A percentile compares a stretch with the other conserved stretches of the same genome.
These are phyloP conservation scores for Entrophospora sp. DNA, from an alignment of 192 early-diverging fungal species.

Conservation along the genomic window DNA sequence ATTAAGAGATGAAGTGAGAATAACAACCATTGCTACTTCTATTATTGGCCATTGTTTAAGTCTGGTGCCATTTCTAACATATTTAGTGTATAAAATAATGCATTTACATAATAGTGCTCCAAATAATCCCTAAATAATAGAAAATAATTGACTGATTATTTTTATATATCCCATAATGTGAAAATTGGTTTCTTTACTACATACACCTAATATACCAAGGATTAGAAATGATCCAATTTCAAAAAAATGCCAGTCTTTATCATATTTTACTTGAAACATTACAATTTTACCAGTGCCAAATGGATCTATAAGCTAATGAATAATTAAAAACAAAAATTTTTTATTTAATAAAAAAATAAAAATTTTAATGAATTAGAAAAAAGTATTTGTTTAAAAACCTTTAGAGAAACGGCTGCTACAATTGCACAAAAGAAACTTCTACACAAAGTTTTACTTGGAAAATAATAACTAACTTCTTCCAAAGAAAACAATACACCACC, in stretches of 20 bases:
- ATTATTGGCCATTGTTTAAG: constrained; percentile 54
- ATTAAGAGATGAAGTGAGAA: constrained; percentile 54
- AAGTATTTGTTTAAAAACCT: constrained; percentile 34
- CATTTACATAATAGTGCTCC: constrained; percentile 67
- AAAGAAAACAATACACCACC: constrained; percentile 71
- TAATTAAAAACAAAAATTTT: too few relatives aligned
- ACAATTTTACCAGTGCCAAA: constrained; percentile 94
- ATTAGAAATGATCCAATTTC: constrained; percentile 75
- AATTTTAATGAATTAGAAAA: constrained; percentile 16
- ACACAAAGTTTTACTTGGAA: constrained; percentile 93
- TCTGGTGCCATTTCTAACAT: constrained; percentile 55
- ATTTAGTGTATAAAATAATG: constrained; percentile 52
- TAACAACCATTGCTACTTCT: constrained; percentile 57
- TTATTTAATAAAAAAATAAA: background rate
- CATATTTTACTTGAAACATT: constrained; percentile 89
- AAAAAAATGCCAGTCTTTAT: constrained; percentile 91
- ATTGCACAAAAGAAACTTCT: constrained; percentile 95
- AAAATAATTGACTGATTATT: too few relatives aligned
- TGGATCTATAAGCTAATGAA: constrained; percentile 78
- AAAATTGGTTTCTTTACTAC: constrained; percentile 14
- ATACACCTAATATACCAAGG: constrained; percentile 72
- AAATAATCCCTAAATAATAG: constrained; percentile 53
- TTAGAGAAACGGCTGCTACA: constrained; percentile 83
- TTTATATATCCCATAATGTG: too few relatives aligned
- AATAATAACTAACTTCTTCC: constrained; percentile 68